Conservation (phyloP, 768 basidiomycete genomes). For the Leccinum disarticulatum region DNA sequence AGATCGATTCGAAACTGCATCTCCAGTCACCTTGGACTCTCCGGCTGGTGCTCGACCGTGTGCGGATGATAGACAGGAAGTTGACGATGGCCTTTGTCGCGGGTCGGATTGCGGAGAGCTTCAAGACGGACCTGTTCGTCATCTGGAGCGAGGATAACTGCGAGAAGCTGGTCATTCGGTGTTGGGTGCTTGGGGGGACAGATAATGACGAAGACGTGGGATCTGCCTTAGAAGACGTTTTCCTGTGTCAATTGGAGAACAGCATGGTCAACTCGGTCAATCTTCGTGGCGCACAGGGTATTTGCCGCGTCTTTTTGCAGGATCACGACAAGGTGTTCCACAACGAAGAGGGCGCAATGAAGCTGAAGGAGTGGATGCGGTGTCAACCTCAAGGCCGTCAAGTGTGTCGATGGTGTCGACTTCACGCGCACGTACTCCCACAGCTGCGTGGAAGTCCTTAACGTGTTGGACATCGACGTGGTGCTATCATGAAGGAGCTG, state of each 20-base stretch:
- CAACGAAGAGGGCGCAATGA: constrained; percentile 62
- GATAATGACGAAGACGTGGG: too few species aligned
- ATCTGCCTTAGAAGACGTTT: too few species aligned
- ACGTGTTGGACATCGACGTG: constrained; percentile 18
- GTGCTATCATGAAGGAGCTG: too few species aligned
- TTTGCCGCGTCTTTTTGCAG: constrained; percentile 91
- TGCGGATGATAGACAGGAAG: too few species aligned
- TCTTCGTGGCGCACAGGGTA: constrained; percentile 87
- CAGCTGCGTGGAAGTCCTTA: too few species aligned
- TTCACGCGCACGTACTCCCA: too few species aligned
- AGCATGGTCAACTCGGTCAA: constrained; percentile 51
- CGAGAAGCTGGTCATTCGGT: constrained; percentile 94
- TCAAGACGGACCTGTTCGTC: constrained; percentile 94
- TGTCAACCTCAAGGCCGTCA: too few species aligned
- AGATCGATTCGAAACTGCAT: constrained; percentile 54
- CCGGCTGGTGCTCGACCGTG: too few species aligned
- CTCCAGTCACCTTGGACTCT: too few species aligned
- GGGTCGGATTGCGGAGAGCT: constrained; percentile 28
- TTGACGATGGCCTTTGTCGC: too few species aligned
- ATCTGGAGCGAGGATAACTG: constrained; percentile 99
- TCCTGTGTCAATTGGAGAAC: too few species aligned
- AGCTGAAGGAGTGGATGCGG: constrained; percentile 32
- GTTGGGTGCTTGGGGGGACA: constrained; percentile 74
- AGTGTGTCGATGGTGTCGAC: too few species aligned
- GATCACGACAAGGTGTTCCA: constrained; percentile 79